Base-by-base conservation (phyloP, 768 basidiomycete genomes). In the Piloderma croceum region DNA sequence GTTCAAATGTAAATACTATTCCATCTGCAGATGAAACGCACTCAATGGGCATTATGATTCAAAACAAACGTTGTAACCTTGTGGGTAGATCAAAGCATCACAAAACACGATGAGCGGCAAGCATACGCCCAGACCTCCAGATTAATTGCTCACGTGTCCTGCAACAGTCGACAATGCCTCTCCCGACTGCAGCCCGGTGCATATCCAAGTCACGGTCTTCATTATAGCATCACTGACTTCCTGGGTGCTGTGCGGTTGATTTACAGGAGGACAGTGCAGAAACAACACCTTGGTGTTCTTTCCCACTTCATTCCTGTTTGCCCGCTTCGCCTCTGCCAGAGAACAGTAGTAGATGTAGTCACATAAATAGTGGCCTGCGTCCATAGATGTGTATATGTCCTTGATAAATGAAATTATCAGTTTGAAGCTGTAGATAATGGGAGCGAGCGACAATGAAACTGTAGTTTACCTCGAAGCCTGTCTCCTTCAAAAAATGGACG, bases 301-400 rank as follows among this genome's bases (percentile, higher is more conserved):
- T 15, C 52, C 42, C 12, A 53, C 52, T 23, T 29, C 27, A 15
- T 29, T 9, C 27, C 27, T 9, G 10, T 9, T 29, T 15, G 27
- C 15, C 9, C 79, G 74, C 52, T 71, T 75, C 20, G 76, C 71
- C 54, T 85, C 83, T 4, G 82, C 81, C 20, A 86, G 69, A 7
- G 82, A 84, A 53, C 81, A 81, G 51, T 83, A 88, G 56, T 81
- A 84, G 44, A 81, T 73, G 57, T 81, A 87, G 61, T 87, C 84
- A 54, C 80, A 83, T 9, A 86, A 61, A 57, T 79, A 88, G 55
- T 83, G 81, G 0, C 83, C 84, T 12, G 83, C 79, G 53, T 87
- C 84, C 70, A 80, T 74, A 3, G 83, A 85, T 15, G 79, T 71
- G 54, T 80, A 78, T 17, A 84, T 77, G 62, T 79, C 70, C 80